These are phyloP conservation scores for Candida maesae DNA, from an alignment of 805 yeast genomes.

Conservation along the genomic window DNA sequence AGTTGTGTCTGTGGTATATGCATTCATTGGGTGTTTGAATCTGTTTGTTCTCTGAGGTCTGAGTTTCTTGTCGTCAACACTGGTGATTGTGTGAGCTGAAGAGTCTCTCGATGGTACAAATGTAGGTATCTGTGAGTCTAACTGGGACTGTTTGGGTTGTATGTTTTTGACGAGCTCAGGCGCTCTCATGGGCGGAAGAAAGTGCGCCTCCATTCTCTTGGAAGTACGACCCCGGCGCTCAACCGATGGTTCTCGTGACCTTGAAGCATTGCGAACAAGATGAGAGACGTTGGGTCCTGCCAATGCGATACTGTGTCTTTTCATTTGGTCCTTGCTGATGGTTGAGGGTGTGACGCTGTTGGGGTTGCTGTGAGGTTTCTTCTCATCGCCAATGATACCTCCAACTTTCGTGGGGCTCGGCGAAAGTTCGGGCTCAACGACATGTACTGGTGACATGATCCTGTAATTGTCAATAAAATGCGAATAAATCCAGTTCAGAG, in stretches of 20 bases:
- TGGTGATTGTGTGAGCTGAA: conserved; percentile 9
- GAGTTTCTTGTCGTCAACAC: not conserved
- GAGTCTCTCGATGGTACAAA: conserved; percentile 15
- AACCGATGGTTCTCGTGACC: not conserved
- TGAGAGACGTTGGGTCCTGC: not conserved
- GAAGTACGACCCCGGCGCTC: conserved; percentile 11
- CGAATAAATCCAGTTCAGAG: no score
- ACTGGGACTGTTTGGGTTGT: conserved; percentile 1
- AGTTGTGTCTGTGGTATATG: conserved; percentile 14
- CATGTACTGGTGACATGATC: no score
- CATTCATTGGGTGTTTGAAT: conserved; percentile 22
- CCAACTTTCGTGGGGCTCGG: not conserved
- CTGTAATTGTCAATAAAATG: no score
- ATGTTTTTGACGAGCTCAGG: conserved; percentile 19
- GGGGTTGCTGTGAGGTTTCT: not conserved
- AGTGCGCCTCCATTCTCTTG: conserved; percentile 2
- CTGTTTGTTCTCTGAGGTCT: conserved; percentile 3
- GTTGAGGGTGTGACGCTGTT: not conserved
- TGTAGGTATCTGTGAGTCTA: conserved; percentile 1
- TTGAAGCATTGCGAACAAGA: not conserved
- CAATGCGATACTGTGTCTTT: conserved; percentile 6
- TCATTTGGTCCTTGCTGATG: not conserved
- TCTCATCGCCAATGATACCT: no score
- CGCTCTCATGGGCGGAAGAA: conserved; percentile 7
- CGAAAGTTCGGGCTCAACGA: no score